Conservation (phyloP, 2,329 filamentous ascomycete genomes). For the Neurospora crassa region DNA sequence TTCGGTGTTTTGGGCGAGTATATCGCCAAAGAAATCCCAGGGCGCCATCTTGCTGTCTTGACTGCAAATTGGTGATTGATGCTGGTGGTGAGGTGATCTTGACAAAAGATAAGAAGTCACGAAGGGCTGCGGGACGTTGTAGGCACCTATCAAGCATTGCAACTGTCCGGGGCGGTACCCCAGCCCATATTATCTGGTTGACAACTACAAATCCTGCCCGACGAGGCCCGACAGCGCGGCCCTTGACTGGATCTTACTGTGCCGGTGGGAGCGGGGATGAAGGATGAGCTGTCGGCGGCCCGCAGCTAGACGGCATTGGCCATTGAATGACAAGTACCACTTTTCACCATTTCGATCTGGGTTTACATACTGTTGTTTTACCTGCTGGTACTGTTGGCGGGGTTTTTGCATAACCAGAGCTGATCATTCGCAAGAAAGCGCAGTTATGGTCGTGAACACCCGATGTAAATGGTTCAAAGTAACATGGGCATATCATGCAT, state of each 20-base stretch:
- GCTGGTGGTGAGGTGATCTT: not conserved
- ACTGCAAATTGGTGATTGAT: not conserved
- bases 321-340: not conserved
- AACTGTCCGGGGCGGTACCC: not conserved
- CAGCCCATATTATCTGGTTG: not conserved
- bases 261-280: not conserved
- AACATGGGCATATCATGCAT: not conserved
- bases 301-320: not conserved
- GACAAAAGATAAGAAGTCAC: not conserved
- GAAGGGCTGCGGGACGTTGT: not conserved
- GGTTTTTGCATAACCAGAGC: not conserved
- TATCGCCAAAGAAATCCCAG: not conserved
- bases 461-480: not conserved
- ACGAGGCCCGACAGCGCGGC: not conserved
- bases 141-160: not conserved
- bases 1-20: not conserved
- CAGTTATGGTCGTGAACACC: not conserved
- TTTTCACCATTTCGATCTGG: not conserved
- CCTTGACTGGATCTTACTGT: not conserved
- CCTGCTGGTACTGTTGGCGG: not conserved
- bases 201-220: not conserved
- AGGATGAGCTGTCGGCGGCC: not conserved
- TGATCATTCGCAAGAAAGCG: not conserved
- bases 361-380: not conserved
- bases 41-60: not conserved